Evolutionary conservation across 345 rosid species (phyloP).

Genomic region (Rhodamnia argentea): DNA sequence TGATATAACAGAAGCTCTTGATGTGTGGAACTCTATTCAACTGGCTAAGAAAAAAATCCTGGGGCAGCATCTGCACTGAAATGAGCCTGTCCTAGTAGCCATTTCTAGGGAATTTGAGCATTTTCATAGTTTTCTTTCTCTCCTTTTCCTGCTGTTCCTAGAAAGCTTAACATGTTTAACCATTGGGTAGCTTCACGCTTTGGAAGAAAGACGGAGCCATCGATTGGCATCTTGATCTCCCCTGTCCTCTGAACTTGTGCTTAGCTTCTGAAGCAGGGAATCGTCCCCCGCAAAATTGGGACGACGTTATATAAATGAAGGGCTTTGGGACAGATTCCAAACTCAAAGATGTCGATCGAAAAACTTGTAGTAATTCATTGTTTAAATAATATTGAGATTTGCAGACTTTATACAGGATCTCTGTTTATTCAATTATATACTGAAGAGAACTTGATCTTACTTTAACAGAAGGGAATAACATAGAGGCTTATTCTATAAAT

Average conservation of each 20-base stretch:
- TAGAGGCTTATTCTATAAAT: background rate
- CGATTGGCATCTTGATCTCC: background rate
- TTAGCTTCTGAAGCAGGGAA: background rate
- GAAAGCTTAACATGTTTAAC: background rate
- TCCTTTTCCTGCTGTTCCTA: background rate
- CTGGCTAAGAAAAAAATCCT: background rate
- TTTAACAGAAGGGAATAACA: background rate
- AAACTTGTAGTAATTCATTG: background rate
- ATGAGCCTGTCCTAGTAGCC: background rate
- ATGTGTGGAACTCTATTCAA: background rate
- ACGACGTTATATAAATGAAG: background rate
- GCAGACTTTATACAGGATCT: background rate
- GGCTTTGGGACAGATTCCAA: background rate
- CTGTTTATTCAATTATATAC: background rate
- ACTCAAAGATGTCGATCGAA: background rate
- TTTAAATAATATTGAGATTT: background rate
- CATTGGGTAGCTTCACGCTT: background rate
- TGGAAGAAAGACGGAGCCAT: background rate
- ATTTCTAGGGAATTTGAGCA: background rate
- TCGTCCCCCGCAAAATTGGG: accelerated
- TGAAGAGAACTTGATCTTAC: background rate
- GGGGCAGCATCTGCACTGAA: background rate
- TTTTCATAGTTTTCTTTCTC: background rate
- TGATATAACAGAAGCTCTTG: too few relatives aligned
- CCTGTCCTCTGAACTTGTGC: background rate